phyloP scores from a whole-genome alignment of 1,284 basidiomycete genomes.

The Coniophora puteana region DNA sequence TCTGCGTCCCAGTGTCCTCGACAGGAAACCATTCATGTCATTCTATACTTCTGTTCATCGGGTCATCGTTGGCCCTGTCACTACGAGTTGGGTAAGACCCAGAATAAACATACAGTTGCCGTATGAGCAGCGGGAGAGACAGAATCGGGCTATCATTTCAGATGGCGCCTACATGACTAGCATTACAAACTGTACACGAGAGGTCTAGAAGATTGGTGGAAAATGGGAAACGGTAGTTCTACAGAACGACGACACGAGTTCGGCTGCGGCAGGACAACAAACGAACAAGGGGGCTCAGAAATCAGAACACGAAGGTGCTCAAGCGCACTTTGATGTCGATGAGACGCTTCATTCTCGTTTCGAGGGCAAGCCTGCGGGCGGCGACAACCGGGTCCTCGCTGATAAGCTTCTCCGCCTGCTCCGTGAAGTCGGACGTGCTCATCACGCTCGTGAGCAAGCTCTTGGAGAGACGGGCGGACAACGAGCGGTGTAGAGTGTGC shows the following conservation, averaged over 20 bases:
- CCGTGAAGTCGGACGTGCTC: slow-evolving; percentile 10
- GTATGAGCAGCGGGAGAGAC: too few relatives aligned
- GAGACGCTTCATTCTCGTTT: slow-evolving; percentile 25
- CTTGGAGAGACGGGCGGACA: slow-evolving; percentile 34
- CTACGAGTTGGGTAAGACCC: too few relatives aligned
- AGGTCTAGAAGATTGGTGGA: neutral
- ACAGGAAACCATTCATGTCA: too few relatives aligned
- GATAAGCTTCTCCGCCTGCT: slow-evolving; percentile 35
- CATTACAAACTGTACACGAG: neutral
- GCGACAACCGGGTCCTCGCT: slow-evolving; percentile 39
- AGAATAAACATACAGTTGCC: too few relatives aligned
- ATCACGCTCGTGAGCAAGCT: slow-evolving; percentile 31
- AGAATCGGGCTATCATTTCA: too few relatives aligned
- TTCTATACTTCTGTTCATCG: too few relatives aligned
- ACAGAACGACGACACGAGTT: neutral
- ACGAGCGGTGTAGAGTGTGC: slow-evolving; percentile 39
- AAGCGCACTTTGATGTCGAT: slow-evolving; percentile 34
- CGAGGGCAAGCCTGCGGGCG: slow-evolving; percentile 26
- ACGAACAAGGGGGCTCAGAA: neutral
- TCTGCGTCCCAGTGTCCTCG: too few relatives aligned
- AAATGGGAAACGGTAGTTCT: neutral
- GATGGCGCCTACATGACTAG: too few relatives aligned
- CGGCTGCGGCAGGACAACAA: neutral
- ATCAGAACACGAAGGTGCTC: slow-evolving; percentile 15
- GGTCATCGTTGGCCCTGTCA: too few relatives aligned